These are phyloP conservation scores for Hyphopichia fennica DNA, from an alignment of 1,139 yeast genomes.

Conservation along the genomic window DNA sequence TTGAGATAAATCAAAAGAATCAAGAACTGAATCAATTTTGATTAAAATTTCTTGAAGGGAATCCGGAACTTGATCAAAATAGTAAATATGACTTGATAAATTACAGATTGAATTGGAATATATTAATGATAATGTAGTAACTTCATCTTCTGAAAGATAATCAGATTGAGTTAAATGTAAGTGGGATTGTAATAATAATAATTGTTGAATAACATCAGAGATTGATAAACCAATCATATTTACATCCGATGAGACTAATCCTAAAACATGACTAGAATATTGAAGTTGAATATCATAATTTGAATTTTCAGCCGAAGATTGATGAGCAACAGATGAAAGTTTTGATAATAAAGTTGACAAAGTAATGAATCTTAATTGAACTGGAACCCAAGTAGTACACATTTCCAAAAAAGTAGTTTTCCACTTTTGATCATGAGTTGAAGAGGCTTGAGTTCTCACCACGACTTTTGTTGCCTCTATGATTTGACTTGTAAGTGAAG, in stretches of 20 bases:
- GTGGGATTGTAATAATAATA: constrained; percentile 59
- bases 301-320: constrained; percentile 20
- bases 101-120: constrained; percentile 56
- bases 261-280: constrained; percentile 56
- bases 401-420: constrained; percentile 58
- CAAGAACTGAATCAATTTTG: constrained; percentile 37
- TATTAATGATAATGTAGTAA: constrained; percentile 25
- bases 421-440: constrained; percentile 36
- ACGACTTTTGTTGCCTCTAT: constrained; percentile 47
- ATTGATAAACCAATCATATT: constrained; percentile 88
- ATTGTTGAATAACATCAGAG: constrained; percentile 71
- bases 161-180: constrained; percentile 32
- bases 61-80: constrained; percentile 79
- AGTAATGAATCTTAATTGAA: constrained; percentile 77
- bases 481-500: constrained; percentile 50
- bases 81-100: constrained; percentile 70
- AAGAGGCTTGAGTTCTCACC: constrained; percentile 18
- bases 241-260: constrained; percentile 73
- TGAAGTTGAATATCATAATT: constrained; percentile 41
- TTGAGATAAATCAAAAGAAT: constrained; percentile 5
- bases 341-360: constrained; percentile 44
- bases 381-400: constrained; percentile 81
- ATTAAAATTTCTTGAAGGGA: constrained; percentile 58
- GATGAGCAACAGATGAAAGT: constrained; percentile 22
- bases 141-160: constrained; percentile 20